Base-by-base conservation (phyloP, 2,329 filamentous ascomycete genomes). In the Aspergillus sp. region DNA sequence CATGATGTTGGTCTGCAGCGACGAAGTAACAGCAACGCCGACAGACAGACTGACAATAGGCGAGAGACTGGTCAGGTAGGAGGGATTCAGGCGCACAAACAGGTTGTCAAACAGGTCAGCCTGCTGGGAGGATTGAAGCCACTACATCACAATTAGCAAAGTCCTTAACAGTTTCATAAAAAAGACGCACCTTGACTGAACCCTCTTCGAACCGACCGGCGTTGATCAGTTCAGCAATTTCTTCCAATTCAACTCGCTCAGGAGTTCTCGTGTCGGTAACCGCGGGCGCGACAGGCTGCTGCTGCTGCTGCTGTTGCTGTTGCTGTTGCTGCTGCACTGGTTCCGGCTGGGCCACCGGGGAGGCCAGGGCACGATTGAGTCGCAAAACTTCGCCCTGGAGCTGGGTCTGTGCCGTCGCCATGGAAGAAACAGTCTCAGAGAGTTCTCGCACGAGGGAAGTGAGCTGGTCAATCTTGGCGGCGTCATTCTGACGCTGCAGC, bases 51-150 rank as follows among this genome's bases (percentile, higher is more conserved):
- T 78, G 38, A 88, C 81, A 42, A 89, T 80, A 2, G 84, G 82
- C 30, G 84, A 81, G 17, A 88, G 79, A 41, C 79, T 76, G 17
- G 75, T 75, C 23, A 88, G 76, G 71, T 86, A 88, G 8, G 76
- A 73, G 1, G 86, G 85, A 61, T 84, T 82, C 66, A 83, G 79
- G 57, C 80, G 81, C 21, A 85, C 79, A 68, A 89, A 88, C 54
- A 88, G 78, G 27, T 81, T 79, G 71, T 88, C 84, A 69, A 88
- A 89, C n/a, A 89, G 77, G 49, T 84, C 81, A 15, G 80, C 78
- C 65, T 87, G 84, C 58, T 83, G 82, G 32, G 76, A 71, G 5
- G 86, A 88, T 76, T 87, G 85, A 51, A 89, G 78, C 86, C 86
- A 89, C 79, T 78, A 57, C 58, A 58, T 27, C 56, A 57, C 27